Percentiles rank a stretch among this genome's conserved stretches.
Evolutionary conservation across 2,329 filamentous ascomycete species (phyloP).

Genomic region (Juglanconis oblonga): DNA sequence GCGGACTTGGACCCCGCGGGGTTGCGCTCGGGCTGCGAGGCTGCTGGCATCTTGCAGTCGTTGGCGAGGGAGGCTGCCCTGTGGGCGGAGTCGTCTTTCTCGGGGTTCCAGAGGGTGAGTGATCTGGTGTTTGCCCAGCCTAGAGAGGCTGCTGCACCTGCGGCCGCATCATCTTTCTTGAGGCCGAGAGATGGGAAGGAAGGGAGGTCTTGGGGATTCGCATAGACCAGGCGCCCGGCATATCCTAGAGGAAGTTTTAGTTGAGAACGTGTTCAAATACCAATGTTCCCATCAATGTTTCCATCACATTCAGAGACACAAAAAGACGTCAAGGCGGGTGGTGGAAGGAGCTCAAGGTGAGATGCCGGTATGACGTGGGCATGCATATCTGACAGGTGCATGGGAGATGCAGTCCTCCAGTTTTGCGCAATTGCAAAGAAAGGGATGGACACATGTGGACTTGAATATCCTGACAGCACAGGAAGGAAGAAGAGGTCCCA

Average conservation of each 20-base stretch:
- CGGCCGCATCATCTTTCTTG: conserved; percentile 55
- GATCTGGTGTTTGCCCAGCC: conserved; percentile 58
- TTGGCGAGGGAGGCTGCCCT: conserved; percentile 30
- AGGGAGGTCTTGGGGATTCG: conserved; percentile 68
- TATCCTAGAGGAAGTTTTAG: conserved; percentile 19
- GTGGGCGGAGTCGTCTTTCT: conserved; percentile 54
- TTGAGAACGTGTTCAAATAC: background rate
- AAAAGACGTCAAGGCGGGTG: background rate
- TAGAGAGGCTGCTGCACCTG: conserved; percentile 70
- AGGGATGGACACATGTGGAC: background rate
- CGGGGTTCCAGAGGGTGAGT: conserved; percentile 64
- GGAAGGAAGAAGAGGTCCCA: background rate
- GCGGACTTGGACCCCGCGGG: conserved; percentile 45
- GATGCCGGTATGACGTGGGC: conserved; percentile 8
- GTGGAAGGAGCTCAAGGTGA: background rate
- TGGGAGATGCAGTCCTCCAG: background rate
- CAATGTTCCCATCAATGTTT: background rate
- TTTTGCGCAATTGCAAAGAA: background rate
- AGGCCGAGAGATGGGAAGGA: conserved; percentile 70
- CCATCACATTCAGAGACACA: background rate
- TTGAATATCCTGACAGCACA: background rate
- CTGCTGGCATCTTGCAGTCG: conserved; percentile 30
- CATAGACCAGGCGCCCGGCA: conserved; percentile 62
- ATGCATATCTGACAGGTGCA: conserved; percentile 2
- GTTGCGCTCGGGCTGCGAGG: conserved; percentile 55